phyloP scores from a whole-genome alignment of 495 filamentous ascomycete species.

The Lindgomyces ingoldianus region DNA sequence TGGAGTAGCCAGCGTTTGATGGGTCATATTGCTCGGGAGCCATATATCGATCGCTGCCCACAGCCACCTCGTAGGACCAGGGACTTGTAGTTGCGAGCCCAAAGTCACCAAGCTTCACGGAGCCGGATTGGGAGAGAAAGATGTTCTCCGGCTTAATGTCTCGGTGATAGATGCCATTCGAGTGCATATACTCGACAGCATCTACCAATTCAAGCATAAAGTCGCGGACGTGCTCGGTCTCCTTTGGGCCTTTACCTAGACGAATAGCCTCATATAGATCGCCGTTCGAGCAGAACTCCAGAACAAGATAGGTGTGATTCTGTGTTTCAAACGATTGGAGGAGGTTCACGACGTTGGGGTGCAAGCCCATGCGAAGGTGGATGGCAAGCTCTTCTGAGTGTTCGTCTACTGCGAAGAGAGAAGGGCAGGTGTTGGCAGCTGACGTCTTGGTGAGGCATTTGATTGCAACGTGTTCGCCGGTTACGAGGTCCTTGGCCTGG shows the following conservation, averaged over 20 bases:
- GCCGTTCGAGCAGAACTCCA: conserved; percentile 95
- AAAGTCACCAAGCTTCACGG: conserved; percentile 96
- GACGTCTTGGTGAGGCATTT: conserved; percentile 85
- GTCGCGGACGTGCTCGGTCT: conserved; percentile 93
- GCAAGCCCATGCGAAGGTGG: conserved; percentile 73
- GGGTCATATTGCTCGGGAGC: conserved; percentile 96
- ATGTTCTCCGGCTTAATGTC: conserved; percentile 99
- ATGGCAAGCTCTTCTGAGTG: conserved; percentile 83
- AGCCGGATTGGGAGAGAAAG: conserved; percentile 80
- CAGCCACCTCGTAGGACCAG: conserved; percentile 87
- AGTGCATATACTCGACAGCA: conserved; percentile 87
- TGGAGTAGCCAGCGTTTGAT: conserved; percentile 79
- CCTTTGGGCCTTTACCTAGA: conserved; percentile 76
- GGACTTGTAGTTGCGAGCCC: conserved; percentile 82
- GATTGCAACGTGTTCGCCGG: conserved; percentile 80
- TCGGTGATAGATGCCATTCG: conserved; percentile 88
- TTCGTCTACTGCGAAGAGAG: conserved; percentile 67
- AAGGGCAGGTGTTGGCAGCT: conserved; percentile 54
- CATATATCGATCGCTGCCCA: conserved; percentile 99
- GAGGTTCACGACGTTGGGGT: conserved; percentile 93
- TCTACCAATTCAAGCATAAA: conserved; percentile 95
- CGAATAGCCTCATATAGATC: conserved; percentile 98
- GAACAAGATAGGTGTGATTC: conserved; percentile 83
- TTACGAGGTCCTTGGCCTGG: conserved; percentile 76
- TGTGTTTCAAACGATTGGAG: conserved; percentile 90